A percentile compares a stretch with the other conserved stretches of the same genome.
Evolutionary conservation across 331 rosid species (phyloP).

Genomic region (Arachis monticola): DNA sequence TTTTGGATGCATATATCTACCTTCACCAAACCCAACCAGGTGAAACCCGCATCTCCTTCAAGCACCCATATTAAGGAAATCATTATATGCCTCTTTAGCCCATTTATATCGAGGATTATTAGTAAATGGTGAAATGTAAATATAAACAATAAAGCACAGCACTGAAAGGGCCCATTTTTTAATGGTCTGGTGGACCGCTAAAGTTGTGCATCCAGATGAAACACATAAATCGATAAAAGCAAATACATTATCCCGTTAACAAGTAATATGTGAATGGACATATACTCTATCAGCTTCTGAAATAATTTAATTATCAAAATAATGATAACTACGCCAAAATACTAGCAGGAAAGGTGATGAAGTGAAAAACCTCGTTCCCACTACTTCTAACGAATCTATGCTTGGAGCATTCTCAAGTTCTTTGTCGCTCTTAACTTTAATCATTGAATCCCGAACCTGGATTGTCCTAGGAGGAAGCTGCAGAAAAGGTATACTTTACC

Average conservation of each 20-base stretch:
- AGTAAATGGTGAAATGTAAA: conserved; percentile 10
- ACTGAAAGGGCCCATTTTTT: background rate
- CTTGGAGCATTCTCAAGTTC: conserved; percentile 37
- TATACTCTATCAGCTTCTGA: conserved; percentile 9
- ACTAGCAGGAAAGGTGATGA: background rate
- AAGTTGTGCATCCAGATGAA: conserved; percentile 25
- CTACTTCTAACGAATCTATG: conserved; percentile 67
- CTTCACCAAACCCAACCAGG: too few species aligned
- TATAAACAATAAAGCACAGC: conserved; percentile 14
- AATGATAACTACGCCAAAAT: conserved; percentile 6
- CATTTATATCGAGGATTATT: conserved; percentile 5
- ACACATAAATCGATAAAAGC: background rate
- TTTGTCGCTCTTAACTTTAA: conserved; percentile 59
- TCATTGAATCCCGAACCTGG: conserved; percentile 70
- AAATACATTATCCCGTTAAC: background rate
- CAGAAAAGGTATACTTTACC: background rate
- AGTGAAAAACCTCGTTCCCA: conserved; percentile 66
- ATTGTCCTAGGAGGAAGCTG: conserved; percentile 75
- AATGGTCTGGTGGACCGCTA: background rate
- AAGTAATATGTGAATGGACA: conserved; percentile 8
- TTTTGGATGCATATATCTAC: too few species aligned
- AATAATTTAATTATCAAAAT: background rate
- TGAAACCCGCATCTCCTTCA: too few species aligned
- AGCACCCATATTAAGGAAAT: background rate
- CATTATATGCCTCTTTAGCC: background rate